These are phyloP conservation scores for Aciculosporium take DNA, from an alignment of 2,329 filamentous ascomycete genomes.

Conservation along the genomic window DNA sequence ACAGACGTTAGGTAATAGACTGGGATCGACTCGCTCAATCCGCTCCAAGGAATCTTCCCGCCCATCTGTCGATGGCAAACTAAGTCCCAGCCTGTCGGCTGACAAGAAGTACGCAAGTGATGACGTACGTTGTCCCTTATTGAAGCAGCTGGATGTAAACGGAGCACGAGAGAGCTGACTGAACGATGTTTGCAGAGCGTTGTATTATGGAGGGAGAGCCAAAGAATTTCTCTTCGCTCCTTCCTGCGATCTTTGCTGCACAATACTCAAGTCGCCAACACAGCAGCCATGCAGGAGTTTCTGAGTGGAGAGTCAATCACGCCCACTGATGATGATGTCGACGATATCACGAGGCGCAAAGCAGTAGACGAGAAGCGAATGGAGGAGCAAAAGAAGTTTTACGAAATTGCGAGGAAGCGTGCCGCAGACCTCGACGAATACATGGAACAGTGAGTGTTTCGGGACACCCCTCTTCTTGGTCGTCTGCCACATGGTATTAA, in stretches of 20 bases:
- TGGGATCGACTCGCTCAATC: slow-evolving; percentile 18
- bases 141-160: background rate
- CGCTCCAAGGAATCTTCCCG: slow-evolving; percentile 18
- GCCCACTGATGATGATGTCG: slow-evolving; percentile 66
- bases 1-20: background rate
- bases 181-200: slow-evolving; percentile 29
- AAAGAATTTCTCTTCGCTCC: slow-evolving; percentile 79
- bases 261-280: slow-evolving; percentile 70
- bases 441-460: slow-evolving; percentile 72
- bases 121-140: slow-evolving; percentile 11
- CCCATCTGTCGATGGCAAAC: slow-evolving; percentile 18
- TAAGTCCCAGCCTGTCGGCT: slow-evolving; percentile 11
- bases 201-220: slow-evolving; percentile 68
- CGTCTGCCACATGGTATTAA: slow-evolving; percentile 9
- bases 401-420: slow-evolving; percentile 82
- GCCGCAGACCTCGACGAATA: slow-evolving; percentile 91
- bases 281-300: slow-evolving; percentile 74
- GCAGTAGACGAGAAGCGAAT: slow-evolving; percentile 75
- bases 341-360: slow-evolving; percentile 69
- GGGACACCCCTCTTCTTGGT: background rate
- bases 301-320: slow-evolving; percentile 58
- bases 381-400: slow-evolving; percentile 87
- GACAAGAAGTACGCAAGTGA: slow-evolving; percentile 10
- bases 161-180: slow-evolving; percentile 15
- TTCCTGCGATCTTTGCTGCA: slow-evolving; percentile 78